Evolutionary conservation across 345 rosid species (phyloP), one percentile per base, ranked within the genome.

Genomic region (Cardamine resedifolia): DNA sequence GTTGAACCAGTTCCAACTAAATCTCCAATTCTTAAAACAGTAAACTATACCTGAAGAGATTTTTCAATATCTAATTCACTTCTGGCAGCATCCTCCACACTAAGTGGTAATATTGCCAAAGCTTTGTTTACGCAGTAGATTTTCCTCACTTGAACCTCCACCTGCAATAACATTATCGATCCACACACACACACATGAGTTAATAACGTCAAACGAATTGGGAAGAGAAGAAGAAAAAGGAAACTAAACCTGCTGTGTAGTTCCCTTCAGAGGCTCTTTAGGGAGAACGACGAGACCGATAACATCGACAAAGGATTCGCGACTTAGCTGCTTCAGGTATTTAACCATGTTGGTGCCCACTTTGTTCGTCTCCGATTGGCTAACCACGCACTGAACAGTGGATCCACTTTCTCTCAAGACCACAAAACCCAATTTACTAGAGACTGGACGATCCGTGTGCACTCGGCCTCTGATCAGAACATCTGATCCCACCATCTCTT

Each of bases 61-160:
- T 75, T 81, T 75, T 83, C 89, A n/a, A 90, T 86, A 20, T 89
- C 98, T 18, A 24, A 76, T 73, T 93, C 96, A 69, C 96, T 93
- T 45, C 92, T 77, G 2, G 94, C 79, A 59, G 96, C 96, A 80
- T 91, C 97, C 79, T 89, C 96, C 2, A 89, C 83, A 36, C 69
- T 87, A 68, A 95, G 84, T 10, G 97, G 99, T 44, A 87, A 77
- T 7, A 70, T 71, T 2, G 86, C 75, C 70, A 80, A 11, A 12
- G 96, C 91, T 79, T 58, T 85, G 85, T 70, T 83, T 24, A 91
- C 50, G 53, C 90, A 91, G 57, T 85, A 87, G 6, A 88, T 57
- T 69, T 82, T 90, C 20, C 81, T 79, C 9, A 87, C 83, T 74
- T 85, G 96, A 61, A 91, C 64, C 33, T 90, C 96, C 31, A 95